Base-by-base conservation (phyloP, 192 early-diverging fungal genomes). In the Funneliformis mosseae region DNA sequence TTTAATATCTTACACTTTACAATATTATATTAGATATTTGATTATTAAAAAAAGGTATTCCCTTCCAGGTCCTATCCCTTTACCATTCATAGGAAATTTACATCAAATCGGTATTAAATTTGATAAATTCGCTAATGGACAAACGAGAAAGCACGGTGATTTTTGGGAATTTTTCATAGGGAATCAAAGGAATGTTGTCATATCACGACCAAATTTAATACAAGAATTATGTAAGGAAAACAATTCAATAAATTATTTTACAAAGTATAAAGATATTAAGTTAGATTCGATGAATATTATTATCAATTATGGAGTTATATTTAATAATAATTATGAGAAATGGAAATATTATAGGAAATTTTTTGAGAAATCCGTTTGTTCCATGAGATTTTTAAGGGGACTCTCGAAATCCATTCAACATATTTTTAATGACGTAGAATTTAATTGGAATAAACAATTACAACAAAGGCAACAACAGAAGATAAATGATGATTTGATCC, bases 371-470 rank as follows among this genome's bases (percentile, higher is more conserved):
- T 61, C 82, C 10, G 25, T 82, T 83, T 23, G n/a, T 79, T 71
- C 77, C 80, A 50, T 23, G 38, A 83, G 61, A 16, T 81, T 81
- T 60, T 62, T 46, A 81, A 81, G 16, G 12, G 33, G 81, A 28
- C 12, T 46, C 12, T 33, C 46, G n/a, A 62, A 28, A 81, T 80
- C 23, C 12, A 38, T 45, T n/a, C 75, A 81, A 61, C 5, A 27
- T 18, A 21, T 61, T 18, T 76, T 76, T 59, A n/a, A 14, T 27
- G 38, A 76, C 3, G n/a, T 59, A 48, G 50, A 59, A 76, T 33
- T 11, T 14, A 50, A 76, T 45, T 76, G 46, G 46, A 33, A 25
- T 18, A 60, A 76, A 11, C 38, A 50, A 11, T 42, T 42, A 18
- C 12, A 27, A 9, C 25, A 76, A n/a, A 2, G 10, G 0, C 12